These are phyloP conservation scores for Pseudogymnoascus sp. DNA, from an alignment of 2,329 filamentous ascomycete species.

Conservation along the genomic window DNA sequence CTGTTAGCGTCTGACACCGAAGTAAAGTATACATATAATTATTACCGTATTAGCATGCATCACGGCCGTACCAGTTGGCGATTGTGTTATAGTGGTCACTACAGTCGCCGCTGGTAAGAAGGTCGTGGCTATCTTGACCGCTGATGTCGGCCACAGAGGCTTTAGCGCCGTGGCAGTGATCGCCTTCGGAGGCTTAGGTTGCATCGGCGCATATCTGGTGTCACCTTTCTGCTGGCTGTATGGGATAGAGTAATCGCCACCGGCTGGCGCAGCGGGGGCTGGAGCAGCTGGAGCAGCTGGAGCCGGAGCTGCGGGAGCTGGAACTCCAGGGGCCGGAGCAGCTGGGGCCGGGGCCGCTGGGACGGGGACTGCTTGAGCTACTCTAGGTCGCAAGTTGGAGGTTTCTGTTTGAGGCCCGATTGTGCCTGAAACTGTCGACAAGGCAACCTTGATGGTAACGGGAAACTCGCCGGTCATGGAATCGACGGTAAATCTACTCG, in stretches of 20 bases:
- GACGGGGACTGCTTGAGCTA: constrained; percentile 7
- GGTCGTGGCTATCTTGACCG: constrained; percentile 27
- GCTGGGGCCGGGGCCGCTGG: constrained; percentile 10
- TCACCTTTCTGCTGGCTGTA: constrained; percentile 30
- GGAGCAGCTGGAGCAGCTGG: constrained; percentile 1
- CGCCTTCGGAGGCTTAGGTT: constrained; percentile 28
- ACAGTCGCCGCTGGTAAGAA: constrained; percentile 25
- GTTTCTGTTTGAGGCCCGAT: constrained; percentile 29
- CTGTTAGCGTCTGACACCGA: not conserved
- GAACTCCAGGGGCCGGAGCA: constrained; percentile 16
- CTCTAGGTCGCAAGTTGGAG: constrained; percentile 18
- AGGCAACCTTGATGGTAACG: constrained; percentile 29
- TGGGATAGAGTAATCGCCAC: constrained; percentile 22
- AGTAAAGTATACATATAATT: not conserved
- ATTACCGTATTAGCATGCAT: constrained; percentile 31
- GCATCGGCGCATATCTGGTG: constrained; percentile 33
- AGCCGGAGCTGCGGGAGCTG: constrained; percentile 13
- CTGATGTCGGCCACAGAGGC: constrained; percentile 29
- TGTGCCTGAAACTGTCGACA: constrained; percentile 29
- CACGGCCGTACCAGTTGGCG: constrained; percentile 26
- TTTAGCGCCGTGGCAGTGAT: constrained; percentile 31
- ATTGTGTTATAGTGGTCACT: constrained; percentile 29
- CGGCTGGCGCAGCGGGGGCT: constrained; percentile 12
- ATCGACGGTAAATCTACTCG: constrained; percentile 53
- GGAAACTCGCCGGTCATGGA: constrained; percentile 55